These are phyloP conservation scores for Ramalina peruviana DNA, from an alignment of 495 filamentous ascomycete species.

Conservation along the genomic window DNA sequence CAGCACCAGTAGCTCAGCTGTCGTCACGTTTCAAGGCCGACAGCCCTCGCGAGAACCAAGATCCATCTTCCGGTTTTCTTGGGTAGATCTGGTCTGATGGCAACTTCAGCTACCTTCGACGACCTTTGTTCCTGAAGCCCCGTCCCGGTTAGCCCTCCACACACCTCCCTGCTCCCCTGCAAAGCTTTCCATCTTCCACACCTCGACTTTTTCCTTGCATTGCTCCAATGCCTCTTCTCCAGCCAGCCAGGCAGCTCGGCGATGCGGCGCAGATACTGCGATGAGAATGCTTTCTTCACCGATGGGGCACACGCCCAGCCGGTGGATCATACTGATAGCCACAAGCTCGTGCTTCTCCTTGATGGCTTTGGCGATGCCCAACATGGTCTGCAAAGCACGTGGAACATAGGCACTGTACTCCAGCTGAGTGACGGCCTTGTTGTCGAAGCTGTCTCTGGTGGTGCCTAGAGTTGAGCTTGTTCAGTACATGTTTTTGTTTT, in stretches of 20 bases:
- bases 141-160: conserved; percentile 87
- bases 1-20: too few relatives aligned
- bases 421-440: conserved; percentile 60
- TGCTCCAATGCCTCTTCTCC: conserved; percentile 83
- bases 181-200: conserved; percentile 96
- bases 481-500: too few relatives aligned
- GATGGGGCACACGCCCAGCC: conserved; percentile 76
- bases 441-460: conserved; percentile 70
- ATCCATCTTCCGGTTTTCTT: too few relatives aligned
- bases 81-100: too few relatives aligned
- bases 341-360: conserved; percentile 44
- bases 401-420: conserved; percentile 72
- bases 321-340: conserved; percentile 67
- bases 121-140: conserved; percentile 33
- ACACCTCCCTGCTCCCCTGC: conserved; percentile 56
- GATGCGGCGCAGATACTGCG: conserved; percentile 72
- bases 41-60: too few relatives aligned
- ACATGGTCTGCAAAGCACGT: conserved; percentile 62
- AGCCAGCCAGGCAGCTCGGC: conserved; percentile 76
- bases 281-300: conserved; percentile 87
- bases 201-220: conserved; percentile 74
- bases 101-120: too few relatives aligned
- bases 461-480: conserved; percentile 41
- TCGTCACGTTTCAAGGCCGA: too few relatives aligned
- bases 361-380: conserved; percentile 48